These are phyloP conservation scores for Botryosphaeria dothidea DNA, from an alignment of 2,329 filamentous ascomycete genomes.

Conservation along the genomic window DNA sequence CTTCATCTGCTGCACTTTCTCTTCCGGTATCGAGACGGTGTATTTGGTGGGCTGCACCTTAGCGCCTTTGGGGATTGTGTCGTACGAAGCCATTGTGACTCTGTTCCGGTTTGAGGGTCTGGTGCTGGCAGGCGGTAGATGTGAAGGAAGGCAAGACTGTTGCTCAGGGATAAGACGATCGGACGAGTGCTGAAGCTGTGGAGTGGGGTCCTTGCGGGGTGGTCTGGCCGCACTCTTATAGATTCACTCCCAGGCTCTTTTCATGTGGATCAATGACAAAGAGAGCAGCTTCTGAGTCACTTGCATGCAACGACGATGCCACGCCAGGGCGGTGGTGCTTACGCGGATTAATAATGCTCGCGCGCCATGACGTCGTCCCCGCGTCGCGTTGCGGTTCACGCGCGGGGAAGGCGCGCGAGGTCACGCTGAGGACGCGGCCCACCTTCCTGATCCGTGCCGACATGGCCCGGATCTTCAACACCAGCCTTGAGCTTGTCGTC, in stretches of 20 bases:
- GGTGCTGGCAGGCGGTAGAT: neutral
- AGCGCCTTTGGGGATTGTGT: conserved; percentile 8
- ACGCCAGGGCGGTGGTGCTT: neutral
- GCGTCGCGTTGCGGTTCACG: neutral
- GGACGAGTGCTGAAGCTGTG: neutral
- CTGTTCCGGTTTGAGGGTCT: too few relatives aligned
- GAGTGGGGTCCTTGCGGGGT: neutral
- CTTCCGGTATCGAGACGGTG: conserved; percentile 34
- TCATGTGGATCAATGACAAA: too few relatives aligned
- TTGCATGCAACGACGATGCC: neutral
- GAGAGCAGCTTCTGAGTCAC: neutral
- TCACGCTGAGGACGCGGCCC: neutral
- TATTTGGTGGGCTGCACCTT: conserved; percentile 24
- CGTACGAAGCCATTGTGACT: conserved; percentile 21
- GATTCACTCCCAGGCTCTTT: neutral
- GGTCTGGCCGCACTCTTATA: neutral
- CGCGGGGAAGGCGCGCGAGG: conserved; percentile 5
- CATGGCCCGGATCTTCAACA: neutral
- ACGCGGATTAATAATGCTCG: neutral
- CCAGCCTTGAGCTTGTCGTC: neutral
- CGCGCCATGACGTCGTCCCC: neutral
- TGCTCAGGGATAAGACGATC: neutral
- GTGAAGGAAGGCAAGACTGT: too few relatives aligned
- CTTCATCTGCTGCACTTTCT: conserved; percentile 36
- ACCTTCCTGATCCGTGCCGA: neutral